Percentiles rank a stretch among this genome's conserved stretches.
Evolutionary conservation across 345 rosid genomes (phyloP).

Genomic region (Melaleuca alternifolia): DNA sequence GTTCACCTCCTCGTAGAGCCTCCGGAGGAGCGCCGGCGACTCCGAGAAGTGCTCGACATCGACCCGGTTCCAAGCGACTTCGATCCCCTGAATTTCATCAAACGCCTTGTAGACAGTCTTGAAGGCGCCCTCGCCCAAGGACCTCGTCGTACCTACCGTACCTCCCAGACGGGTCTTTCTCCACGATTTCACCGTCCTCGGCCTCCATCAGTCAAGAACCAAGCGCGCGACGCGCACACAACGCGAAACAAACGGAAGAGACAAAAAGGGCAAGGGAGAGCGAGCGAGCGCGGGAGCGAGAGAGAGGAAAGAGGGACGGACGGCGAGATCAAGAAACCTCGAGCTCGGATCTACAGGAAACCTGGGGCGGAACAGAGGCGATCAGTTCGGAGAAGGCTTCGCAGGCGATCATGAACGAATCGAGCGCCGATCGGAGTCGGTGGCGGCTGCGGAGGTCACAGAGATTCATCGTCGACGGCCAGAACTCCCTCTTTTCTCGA

Average conservation of each 20-base stretch:
- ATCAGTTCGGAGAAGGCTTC: constrained; percentile 8
- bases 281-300: neutral
- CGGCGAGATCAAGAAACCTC: neutral
- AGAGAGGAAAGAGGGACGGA: neutral
- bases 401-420: constrained; percentile 7
- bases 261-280: neutral
- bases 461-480: neutral
- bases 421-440: neutral
- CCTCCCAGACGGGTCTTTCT: constrained; percentile 10
- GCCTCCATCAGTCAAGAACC: neutral
- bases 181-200: constrained; percentile 2
- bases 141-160: constrained; percentile 55
- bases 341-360: neutral
- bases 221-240: neutral
- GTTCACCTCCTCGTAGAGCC: constrained; percentile 79
- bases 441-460: neutral
- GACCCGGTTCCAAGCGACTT: constrained; percentile 93
- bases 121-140: constrained; percentile 87
- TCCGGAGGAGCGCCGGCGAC: constrained; percentile 63
- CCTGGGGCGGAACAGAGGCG: neutral
- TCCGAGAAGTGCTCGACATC: constrained; percentile 67
- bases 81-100: constrained; percentile 79
- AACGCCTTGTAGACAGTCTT: constrained; percentile 98
- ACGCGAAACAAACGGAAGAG: neutral
- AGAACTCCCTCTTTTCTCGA: neutral